phyloP scores from a whole-genome alignment of 805 yeast species.

The Vanderwaltozyma tropicalis region DNA sequence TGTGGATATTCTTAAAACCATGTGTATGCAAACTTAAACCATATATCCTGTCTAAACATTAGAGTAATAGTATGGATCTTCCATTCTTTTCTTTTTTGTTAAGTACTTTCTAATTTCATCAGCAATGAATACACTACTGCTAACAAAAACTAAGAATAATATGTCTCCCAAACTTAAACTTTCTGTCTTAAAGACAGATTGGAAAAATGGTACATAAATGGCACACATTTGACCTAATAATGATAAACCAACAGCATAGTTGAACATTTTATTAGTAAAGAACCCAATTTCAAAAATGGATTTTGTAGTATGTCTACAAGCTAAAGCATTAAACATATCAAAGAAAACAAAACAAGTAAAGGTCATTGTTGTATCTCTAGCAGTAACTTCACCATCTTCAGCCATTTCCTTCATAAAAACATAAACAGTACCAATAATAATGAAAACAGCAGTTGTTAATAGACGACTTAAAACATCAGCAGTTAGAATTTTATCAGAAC shows the following conservation, averaged over 20 bases:
- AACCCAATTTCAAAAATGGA: slow-evolving; percentile 77
- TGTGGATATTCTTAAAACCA: too few species aligned
- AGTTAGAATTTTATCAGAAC: slow-evolving; percentile 79
- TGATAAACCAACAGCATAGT: slow-evolving; percentile 82
- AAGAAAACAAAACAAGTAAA: slow-evolving; percentile 92
- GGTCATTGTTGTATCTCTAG: slow-evolving; percentile 98
- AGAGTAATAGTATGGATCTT: slow-evolving; percentile 13
- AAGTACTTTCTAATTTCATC: slow-evolving; percentile 70
- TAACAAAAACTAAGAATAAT: slow-evolving; percentile 45
- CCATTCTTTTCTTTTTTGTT: slow-evolving; percentile 11
- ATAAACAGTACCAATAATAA: slow-evolving; percentile 84
- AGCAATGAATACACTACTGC: slow-evolving; percentile 74
- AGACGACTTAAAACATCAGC: slow-evolving; percentile 57
- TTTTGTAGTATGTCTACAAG: slow-evolving; percentile 83
- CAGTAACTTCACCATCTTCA: slow-evolving; percentile 64
- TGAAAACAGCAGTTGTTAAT: slow-evolving; percentile 55
- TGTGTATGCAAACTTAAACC: background rate
- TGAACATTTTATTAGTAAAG: slow-evolving; percentile 77
- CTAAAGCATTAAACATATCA: slow-evolving; percentile 93
- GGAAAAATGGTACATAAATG: slow-evolving; percentile 87
- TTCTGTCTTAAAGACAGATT: slow-evolving; percentile 88
- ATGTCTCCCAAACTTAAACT: slow-evolving; percentile 67
- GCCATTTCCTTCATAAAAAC: slow-evolving; percentile 82
- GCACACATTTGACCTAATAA: slow-evolving; percentile 87
- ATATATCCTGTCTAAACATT: slow-evolving; percentile 13